A percentile compares a stretch with the other conserved stretches of the same genome.
These are phyloP conservation scores for Leishmania guyanensis DNA, from an alignment of 208 protist genomes.

Conservation along the genomic window DNA sequence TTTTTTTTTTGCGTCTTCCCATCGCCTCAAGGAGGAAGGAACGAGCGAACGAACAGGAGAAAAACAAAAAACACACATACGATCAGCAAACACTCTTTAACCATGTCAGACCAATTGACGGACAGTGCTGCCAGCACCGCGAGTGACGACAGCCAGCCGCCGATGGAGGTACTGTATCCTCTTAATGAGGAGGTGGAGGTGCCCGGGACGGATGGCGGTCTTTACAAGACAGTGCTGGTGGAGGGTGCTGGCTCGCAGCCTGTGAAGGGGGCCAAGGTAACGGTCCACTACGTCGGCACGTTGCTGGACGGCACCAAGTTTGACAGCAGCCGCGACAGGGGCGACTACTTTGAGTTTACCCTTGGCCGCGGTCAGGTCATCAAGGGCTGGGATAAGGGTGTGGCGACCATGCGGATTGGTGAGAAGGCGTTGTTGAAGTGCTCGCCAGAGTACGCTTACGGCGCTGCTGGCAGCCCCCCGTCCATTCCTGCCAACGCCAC, in stretches of 20 bases:
- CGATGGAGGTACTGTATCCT: conserved; percentile 75
- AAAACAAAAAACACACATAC: not conserved
- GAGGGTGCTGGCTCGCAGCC: conserved; percentile 70
- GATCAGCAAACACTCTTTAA: not conserved
- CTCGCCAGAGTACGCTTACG: conserved; percentile 85
- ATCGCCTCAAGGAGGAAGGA: not conserved
- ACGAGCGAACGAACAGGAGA: not conserved
- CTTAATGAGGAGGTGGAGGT: conserved; percentile 72
- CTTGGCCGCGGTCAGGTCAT: conserved; percentile 91
- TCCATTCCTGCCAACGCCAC: conserved; percentile 89
- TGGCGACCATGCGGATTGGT: conserved; percentile 89
- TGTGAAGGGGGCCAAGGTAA: conserved; percentile 82
- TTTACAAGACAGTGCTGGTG: conserved; percentile 85
- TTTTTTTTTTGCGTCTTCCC: not conserved
- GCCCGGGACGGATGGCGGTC: conserved; percentile 65
- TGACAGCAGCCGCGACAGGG: conserved; percentile 88
- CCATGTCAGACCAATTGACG: conserved; percentile 15
- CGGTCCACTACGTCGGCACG: conserved; percentile 91
- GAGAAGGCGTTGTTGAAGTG: conserved; percentile 83
- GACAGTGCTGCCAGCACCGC: conserved; percentile 31
- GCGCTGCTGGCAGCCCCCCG: conserved; percentile 71
- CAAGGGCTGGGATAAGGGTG: conserved; percentile 91
- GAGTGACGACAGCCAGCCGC: conserved; percentile 69
- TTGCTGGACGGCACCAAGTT: conserved; percentile 86
- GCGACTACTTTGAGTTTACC: conserved; percentile 84